Evolutionary conservation across 345 rosid species (phyloP), one percentile per base, ranked within the genome.

Genomic region (Jatropha curcas): DNA sequence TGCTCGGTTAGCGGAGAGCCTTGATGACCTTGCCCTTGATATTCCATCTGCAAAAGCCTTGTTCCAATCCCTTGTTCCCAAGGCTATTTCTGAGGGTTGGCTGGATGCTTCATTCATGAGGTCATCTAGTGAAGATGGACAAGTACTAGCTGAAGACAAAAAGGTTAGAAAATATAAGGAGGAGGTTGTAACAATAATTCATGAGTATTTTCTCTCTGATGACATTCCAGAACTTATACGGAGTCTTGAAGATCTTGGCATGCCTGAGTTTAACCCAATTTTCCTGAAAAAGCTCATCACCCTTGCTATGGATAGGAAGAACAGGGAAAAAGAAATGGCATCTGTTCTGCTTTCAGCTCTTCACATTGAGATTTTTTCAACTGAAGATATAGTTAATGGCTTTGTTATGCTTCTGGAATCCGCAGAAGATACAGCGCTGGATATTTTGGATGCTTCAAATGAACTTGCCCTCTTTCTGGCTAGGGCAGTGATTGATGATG

Each of bases 281-380:
- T 96, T 96, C 75, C 57, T 96, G 70, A 96, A 96, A 90, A 93
- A 82, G 79, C 91, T 96, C 64, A 88, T 96, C 22, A 93, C 93
- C 56, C 89, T 96, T 77, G 99, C 99, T 43, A 74, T 96, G 87
- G 99, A 96, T 82, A 86, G 97, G 88, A 96, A 93, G 83, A 96
- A 93, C 79, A 88, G 96, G 83, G 99, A 96, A 85, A 96, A 93
- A 76, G 99, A 96, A 84, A 96, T 96, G 98, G 99, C 99, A 27
- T 96, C 99, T 34, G 88, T 93, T 81, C 86, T 93, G 76, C 93
- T 96, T 9, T 86, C 99, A 52, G 87, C 97, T 62, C 97, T 96
- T 73, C 96, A 96, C 82, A 87, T 96, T 62, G 98, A 96, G 90
- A 84, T 96, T 30, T 96, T 93, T 77, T 91, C 99, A 45, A 88